Evolutionary conservation across 768 basidiomycete species (phyloP).

Genomic region (Leucocoprinus sp.): DNA sequence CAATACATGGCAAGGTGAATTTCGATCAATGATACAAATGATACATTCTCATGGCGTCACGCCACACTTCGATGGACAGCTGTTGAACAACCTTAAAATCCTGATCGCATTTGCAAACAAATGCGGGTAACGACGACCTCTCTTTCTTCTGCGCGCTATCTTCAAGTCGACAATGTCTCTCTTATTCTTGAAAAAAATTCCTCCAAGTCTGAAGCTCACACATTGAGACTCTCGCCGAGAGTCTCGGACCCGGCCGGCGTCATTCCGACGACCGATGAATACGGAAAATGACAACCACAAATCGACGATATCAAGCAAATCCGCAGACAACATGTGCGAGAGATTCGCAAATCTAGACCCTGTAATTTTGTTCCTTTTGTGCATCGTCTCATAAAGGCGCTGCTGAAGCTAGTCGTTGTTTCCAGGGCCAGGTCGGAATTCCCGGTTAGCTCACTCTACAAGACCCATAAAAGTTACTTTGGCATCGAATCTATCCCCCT

Average conservation of each 20-base stretch:
- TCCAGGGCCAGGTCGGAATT: conserved; percentile 14
- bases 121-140: background rate
- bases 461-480: conserved; percentile 6
- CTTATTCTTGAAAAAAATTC: background rate
- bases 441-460: conserved; percentile 3
- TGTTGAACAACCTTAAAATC: conserved; percentile 6
- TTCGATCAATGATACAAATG: conserved; percentile 6
- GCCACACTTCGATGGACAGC: conserved; percentile 1
- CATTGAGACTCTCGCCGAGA: conserved; percentile 17
- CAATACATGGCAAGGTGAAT: too few species aligned
- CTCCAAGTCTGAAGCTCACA: background rate
- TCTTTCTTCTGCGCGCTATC: conserved; percentile 4
- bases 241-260: conserved; percentile 26
- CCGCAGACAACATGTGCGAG: conserved; percentile 27
- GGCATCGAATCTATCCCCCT: conserved; percentile 11
- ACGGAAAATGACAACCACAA: conserved; percentile 34
- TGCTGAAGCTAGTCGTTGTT: conserved; percentile 9
- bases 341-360: conserved; percentile 29
- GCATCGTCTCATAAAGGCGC: conserved; percentile 17
- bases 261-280: conserved; percentile 31
- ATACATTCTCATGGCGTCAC: conserved; percentile 10
- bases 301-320: conserved; percentile 17
- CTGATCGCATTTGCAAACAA: conserved; percentile 4
- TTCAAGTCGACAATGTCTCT: background rate
- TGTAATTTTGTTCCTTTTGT: conserved; percentile 25